Conservation (phyloP, 768 basidiomycete species). For the Stropharia rugosoannulata region DNA sequence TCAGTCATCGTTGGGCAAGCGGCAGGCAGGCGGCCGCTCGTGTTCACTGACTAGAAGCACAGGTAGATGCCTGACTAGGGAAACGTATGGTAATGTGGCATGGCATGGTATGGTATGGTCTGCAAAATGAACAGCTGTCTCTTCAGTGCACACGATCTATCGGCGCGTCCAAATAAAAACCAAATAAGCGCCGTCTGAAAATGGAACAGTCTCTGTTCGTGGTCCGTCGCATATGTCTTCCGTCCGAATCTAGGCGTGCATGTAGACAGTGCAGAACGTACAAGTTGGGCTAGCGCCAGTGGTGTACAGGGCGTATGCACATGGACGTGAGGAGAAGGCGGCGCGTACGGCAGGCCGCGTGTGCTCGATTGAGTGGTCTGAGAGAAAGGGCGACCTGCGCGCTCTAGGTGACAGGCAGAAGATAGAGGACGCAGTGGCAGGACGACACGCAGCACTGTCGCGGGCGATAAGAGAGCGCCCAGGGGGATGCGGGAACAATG, state of each 20-base stretch:
- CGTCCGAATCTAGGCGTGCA: not conserved
- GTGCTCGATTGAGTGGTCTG: no score
- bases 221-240: not conserved
- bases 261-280: not conserved
- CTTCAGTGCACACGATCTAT: not conserved
- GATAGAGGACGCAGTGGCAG: not conserved
- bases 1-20: no score
- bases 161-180: not conserved
- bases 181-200: constrained; percentile 2
- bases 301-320: no score
- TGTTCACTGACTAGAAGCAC: no score
- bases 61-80: no score
- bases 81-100: not conserved
- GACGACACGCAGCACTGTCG: not conserved
- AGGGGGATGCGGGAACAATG: not conserved
- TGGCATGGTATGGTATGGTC: not conserved
- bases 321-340: no score
- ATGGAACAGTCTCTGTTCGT: not conserved
- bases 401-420: not conserved
- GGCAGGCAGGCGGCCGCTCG: no score
- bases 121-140: not conserved
- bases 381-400: not conserved
- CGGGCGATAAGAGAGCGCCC: not conserved
- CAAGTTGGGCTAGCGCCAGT: no score
- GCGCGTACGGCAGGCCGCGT: no score